phyloP scores from a whole-genome alignment of 2,329 filamentous ascomycete genomes.

The Drechslerella coelobrocha region DNA sequence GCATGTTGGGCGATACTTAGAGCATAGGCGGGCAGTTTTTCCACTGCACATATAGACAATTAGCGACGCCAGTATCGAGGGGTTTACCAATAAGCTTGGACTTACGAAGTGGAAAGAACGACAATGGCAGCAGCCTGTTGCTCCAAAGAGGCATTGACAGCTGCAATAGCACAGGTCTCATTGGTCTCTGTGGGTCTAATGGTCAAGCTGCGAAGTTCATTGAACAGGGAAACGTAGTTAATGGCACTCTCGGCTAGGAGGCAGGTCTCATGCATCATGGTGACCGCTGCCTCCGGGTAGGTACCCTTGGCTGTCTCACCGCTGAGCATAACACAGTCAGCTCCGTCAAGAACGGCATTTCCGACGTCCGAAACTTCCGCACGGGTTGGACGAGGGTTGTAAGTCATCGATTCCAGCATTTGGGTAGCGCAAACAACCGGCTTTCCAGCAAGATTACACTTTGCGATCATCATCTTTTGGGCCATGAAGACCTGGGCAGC shows the following conservation, averaged over 20 bases:
- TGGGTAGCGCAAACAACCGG: constrained; percentile 98
- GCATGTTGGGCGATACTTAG: constrained; percentile 98
- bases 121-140: constrained; percentile 96
- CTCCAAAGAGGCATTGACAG: constrained; percentile 92
- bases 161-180: constrained; percentile 96
- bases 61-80: constrained; percentile 3
- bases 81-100: constrained; percentile 20
- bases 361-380: constrained; percentile 98
- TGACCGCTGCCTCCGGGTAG: constrained; percentile 90
- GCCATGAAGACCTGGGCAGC: constrained; percentile 98
- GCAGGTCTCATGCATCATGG: constrained; percentile 98
- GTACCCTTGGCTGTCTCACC: constrained; percentile 98
- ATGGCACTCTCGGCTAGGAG: constrained; percentile 96
- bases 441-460: constrained; percentile 99
- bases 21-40: constrained; percentile 89
- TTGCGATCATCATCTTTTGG: constrained; percentile 99
- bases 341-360: constrained; percentile 95
- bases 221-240: constrained; percentile 94
- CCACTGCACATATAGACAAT: constrained; percentile 65
- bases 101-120: constrained; percentile 85
- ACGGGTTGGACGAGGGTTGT: constrained; percentile 97
- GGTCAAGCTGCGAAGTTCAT: constrained; percentile 86
- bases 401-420: constrained; percentile 99
- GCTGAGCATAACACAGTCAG: constrained; percentile 99
- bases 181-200: constrained; percentile 83